Evolutionary conservation across 2,329 filamentous ascomycete species (phyloP), one percentile per base, ranked within the genome.

Genomic region (Penicillium concentricum): DNA sequence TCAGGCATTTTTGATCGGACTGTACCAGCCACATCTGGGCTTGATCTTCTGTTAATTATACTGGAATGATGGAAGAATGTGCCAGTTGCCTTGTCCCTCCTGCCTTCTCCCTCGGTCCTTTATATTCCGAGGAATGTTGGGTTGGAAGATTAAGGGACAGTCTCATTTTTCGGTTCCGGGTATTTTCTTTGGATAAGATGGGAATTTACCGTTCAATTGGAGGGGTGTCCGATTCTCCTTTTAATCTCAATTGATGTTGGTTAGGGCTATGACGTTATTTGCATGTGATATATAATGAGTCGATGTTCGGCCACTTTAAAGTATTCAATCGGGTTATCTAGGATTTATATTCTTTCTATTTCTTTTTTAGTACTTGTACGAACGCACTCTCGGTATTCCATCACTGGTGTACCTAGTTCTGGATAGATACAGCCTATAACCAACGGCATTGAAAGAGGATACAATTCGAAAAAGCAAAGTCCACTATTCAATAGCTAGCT

Each of bases 11-110:
- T 34, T 39, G 20, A 6, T n/a, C 13, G 10, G 15, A 20, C 24
- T 15, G 10, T 15, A 4, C 12, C 30, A 49, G 37, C 20, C 22
- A 18, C 44, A 15, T 10, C 4, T 30, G 39, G 28, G 28, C 32
- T 22, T 20, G n/a, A 2, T 42, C 37, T 22, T 43, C n/a, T 58
- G 58, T 57, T 43, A 44, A 57, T 59, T 53, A 41, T 20, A 37
- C 15, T 56, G 64, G 64, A 65, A 65, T 66, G 64, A 22, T 12
- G 26, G 35, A 57, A 55, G 57, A 63, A 66, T 66, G 61, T 61
- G 58, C 60, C 57, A 59, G 55, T 59, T 56, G 48, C 57, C 48
- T 56, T 51, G 44, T 51, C 50, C 44, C 32, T 55, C 59, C 50
- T 52, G 42, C 22, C 5, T 22, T 56, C 58, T 54, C 62, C 58